Base-by-base conservation (phyloP, 805 yeast species). In the Jamesozyma gamospora region DNA sequence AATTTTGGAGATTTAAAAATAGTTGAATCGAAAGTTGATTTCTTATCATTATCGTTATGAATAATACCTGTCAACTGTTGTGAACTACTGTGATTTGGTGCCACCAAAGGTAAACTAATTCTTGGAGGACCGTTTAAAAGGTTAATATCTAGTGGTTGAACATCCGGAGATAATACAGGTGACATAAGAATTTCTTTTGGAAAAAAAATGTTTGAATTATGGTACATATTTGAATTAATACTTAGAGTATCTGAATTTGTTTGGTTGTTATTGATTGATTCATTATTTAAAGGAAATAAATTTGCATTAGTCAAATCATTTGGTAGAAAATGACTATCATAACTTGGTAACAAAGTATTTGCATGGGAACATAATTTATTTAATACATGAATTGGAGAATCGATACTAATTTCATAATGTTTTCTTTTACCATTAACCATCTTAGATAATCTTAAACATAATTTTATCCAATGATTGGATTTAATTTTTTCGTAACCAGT, bases 381-480 rank as follows among this genome's bases (percentile, higher is more conserved):
- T 37, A 88, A 64, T 4, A 92, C 69, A 52, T 83, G 94, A 43
- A 92, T 78, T 3, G 98, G 98, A 2, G 96, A 84, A 60, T 92
- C 99, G 41, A 92, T 90, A 42, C 86, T 79, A 34, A 92, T 83
- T 64, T 92, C 99, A 56, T 82, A 92, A 56, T 87, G 96, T 56
- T 88, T 92, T 34, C 94, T 68, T 55, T 84, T 84, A 11, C 66
- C 71, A 35, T 72, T 70, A 33, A 82, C 78, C n/a, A 69, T 55
- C 48, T 72, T 75, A 4, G 95, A 83, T 30, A 92, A 67, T 37
- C 97, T 66, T 38, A 92, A 63, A 46, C 94, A 82, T 13, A 92
- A 72, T 62, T 92, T 92, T 52, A 92, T 78, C 96, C 98, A 92
- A 63, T 92, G 99, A 52, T 84, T 90, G 6, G 92, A 72, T 62